These are phyloP conservation scores for Cephaloascus fragrans DNA, from an alignment of 805 yeast genomes.

Conservation along the genomic window DNA sequence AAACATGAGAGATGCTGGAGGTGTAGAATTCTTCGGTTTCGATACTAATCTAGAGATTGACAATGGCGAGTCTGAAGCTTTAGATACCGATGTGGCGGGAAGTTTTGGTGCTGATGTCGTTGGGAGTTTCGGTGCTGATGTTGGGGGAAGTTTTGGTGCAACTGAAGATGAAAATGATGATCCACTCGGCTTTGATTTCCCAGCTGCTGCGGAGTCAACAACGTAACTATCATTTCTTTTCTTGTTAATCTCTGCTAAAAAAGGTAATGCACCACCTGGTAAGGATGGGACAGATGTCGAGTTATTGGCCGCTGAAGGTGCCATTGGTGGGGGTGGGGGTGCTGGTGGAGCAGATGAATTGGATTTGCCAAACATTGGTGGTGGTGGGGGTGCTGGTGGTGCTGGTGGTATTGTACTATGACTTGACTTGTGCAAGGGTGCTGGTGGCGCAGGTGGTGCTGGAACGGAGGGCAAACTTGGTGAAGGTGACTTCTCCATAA, in stretches of 20 bases:
- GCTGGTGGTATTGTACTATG: slow-evolving; percentile 7
- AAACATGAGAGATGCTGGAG: slow-evolving; percentile 8
- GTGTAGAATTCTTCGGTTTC: no score
- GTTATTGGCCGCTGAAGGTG: slow-evolving; percentile 8
- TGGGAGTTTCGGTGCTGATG: slow-evolving; percentile 6
- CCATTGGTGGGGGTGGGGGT: slow-evolving; percentile 8
- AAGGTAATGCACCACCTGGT: slow-evolving; percentile 39
- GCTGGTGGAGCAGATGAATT: slow-evolving; percentile 7
- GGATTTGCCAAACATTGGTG: slow-evolving; percentile 5
- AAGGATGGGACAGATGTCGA: slow-evolving; percentile 7
- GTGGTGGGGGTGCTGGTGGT: slow-evolving; percentile 10
- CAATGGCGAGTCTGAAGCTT: no score
- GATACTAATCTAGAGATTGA: no score
- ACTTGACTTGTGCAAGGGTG: slow-evolving; percentile 4
- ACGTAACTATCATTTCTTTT: slow-evolving; percentile 43
- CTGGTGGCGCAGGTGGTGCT: slow-evolving; percentile 8
- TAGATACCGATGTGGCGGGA: slow-evolving; percentile 4
- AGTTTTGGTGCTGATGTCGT: slow-evolving; percentile 2
- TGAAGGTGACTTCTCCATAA: slow-evolving; percentile 6
- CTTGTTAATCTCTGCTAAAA: slow-evolving; percentile 47
- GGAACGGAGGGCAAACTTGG: slow-evolving; percentile 9
- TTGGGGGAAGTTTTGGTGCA: slow-evolving; percentile 5
- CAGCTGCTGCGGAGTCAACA: slow-evolving; percentile 18
- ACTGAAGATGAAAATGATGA: slow-evolving; percentile 8
- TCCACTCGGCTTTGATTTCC: slow-evolving; percentile 6